These are phyloP conservation scores for Globisporangium recalcitrans DNA, from an alignment of 352 stramenopile species.

Conservation along the genomic window DNA sequence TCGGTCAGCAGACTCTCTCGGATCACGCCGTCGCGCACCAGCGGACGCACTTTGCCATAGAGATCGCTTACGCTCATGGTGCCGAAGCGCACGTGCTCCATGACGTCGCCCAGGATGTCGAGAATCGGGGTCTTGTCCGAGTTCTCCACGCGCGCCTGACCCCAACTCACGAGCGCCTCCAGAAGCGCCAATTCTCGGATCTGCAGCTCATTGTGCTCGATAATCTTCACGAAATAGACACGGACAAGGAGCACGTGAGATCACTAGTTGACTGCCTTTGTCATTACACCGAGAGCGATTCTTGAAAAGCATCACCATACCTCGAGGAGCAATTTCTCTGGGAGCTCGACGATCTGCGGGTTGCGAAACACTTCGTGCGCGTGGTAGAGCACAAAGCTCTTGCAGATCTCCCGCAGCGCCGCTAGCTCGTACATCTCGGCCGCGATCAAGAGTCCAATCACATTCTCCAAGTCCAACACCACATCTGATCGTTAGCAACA, in stretches of 20 bases:
- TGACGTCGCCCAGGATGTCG: slow-evolving; percentile 62
- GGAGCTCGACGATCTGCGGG: slow-evolving; percentile 66
- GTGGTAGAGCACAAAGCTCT: slow-evolving; percentile 75
- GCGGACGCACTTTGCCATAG: slow-evolving; percentile 78
- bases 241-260: neutral
- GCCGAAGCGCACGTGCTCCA: slow-evolving; percentile 80
- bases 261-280: neutral
- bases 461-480: slow-evolving; percentile 61
- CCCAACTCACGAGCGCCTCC: slow-evolving; percentile 77
- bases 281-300: neutral
- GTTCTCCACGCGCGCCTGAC: slow-evolving; percentile 53
- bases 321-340: slow-evolving; percentile 80
- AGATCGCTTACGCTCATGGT: slow-evolving; percentile 86
- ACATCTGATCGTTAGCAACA: slow-evolving; percentile 35
- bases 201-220: slow-evolving; percentile 79
- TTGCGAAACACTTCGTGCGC: slow-evolving; percentile 79
- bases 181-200: slow-evolving; percentile 77
- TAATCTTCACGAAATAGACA: slow-evolving; percentile 25
- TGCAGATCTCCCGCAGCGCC: slow-evolving; percentile 78
- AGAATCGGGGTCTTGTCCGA: slow-evolving; percentile 38
- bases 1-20: slow-evolving; percentile 69
- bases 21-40: slow-evolving; percentile 64
- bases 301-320: slow-evolving; percentile 22
- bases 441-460: slow-evolving; percentile 68
- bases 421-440: slow-evolving; percentile 83